These are phyloP conservation scores for Zoysia pacifica DNA, from an alignment of 176 grass and related monocot genomes.

Conservation along the genomic window DNA sequence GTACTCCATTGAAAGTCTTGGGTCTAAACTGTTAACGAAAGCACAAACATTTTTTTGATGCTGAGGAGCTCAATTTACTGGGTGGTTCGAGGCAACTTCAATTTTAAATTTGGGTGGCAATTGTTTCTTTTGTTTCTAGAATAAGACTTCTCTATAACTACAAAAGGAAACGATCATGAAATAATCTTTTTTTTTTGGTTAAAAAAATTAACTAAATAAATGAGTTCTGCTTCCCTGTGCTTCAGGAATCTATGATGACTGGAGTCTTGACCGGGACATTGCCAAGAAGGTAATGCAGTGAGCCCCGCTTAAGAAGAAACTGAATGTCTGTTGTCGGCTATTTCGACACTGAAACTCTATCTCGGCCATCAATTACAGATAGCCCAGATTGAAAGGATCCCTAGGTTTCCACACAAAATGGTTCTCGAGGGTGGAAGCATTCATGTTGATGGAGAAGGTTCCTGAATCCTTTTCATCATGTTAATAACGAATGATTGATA, in stretches of 20 bases:
- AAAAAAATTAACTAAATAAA: not conserved
- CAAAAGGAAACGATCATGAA: not conserved
- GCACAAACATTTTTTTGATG: not conserved
- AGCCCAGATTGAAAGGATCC: conserved; percentile 59
- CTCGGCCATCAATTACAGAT: conserved; percentile 48
- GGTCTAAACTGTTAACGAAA: not conserved
- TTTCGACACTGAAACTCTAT: not conserved
- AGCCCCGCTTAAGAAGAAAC: not conserved
- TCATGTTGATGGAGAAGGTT: conserved; percentile 94
- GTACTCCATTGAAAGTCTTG: not conserved
- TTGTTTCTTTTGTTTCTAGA: not conserved
- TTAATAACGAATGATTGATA: not conserved
- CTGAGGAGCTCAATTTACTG: not conserved
- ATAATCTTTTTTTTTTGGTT: not conserved
- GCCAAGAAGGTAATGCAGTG: conserved; percentile 65
- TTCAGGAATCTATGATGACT: conserved; percentile 81
- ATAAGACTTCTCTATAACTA: not conserved
- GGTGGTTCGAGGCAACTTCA: not conserved
- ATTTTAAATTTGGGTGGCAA: too few relatives aligned
- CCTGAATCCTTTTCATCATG: conserved; percentile 3
- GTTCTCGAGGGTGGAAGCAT: conserved; percentile 97
- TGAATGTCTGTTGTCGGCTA: conserved; percentile 16
- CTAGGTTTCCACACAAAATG: conserved; percentile 77
- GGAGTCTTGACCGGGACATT: conserved; percentile 70
- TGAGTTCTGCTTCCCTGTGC: not conserved